Evolutionary conservation across 148 eudicot species (phyloP).

Genomic region (Rhododendron simsii): DNA sequence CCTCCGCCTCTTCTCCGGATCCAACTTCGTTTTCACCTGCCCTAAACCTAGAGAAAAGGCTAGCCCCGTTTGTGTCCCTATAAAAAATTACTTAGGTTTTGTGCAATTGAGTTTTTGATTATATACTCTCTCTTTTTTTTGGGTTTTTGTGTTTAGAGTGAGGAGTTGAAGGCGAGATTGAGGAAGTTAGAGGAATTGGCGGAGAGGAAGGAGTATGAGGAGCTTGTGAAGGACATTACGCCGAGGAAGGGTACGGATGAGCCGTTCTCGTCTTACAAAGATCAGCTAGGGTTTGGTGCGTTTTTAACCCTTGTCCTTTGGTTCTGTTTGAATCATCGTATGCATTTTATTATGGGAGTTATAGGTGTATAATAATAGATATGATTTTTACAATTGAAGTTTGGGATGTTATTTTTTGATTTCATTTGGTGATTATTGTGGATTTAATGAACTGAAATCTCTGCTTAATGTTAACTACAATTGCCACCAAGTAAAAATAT

Average conservation of each 20-base stretch:
- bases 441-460: background rate
- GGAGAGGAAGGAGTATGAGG: slow-evolving; percentile 83
- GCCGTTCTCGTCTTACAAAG: slow-evolving; percentile 94
- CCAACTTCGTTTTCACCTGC: slow-evolving; percentile 48
- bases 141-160: slow-evolving; percentile 45
- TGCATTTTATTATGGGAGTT: background rate
- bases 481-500: background rate
- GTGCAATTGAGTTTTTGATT: background rate
- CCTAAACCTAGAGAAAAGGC: slow-evolving; percentile 89
- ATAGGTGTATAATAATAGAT: background rate
- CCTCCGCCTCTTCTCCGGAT: slow-evolving; percentile 41
- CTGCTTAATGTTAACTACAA: background rate
- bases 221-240: slow-evolving; percentile 85
- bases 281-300: slow-evolving; percentile 93
- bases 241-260: slow-evolving; percentile 61
- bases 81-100: background rate
- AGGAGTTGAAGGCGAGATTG: slow-evolving; percentile 77
- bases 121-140: background rate
- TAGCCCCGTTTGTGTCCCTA: background rate
- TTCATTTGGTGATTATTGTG: background rate
- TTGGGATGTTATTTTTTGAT: background rate
- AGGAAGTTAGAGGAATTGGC: slow-evolving; percentile 67
- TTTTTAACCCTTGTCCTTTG: background rate
- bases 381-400: background rate
- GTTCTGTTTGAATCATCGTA: background rate